Evolutionary conservation across 768 basidiomycete species (phyloP), one percentile per base, ranked within the genome.

Genomic region (Pulveroboletus sp.): DNA sequence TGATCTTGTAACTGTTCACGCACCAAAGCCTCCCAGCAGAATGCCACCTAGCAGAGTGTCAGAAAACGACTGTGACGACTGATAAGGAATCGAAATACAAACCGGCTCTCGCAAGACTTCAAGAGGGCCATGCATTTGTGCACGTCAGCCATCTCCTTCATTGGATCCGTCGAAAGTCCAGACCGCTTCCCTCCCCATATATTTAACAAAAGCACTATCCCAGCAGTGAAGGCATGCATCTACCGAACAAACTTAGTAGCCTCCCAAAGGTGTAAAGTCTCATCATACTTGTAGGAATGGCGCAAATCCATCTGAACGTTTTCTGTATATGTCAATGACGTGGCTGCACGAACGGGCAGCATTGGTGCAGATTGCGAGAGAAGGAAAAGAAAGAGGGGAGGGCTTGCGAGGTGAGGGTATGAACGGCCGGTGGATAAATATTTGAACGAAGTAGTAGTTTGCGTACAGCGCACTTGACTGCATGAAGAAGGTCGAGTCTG

Each of bases 331-430:
- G 56, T 90, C 87, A 17, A 86, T 65, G 27, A 93, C 76, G 60
- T 85, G 86, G 35, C 78, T 79, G 51, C 79, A 84, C 1, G 86
- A 88, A 8, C 88, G 74, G 2, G 91, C 86, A 0, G 91, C 83
- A 52, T 91, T 92, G n/a, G 85, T 82, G 64, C 89, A 92, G 46
- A 93, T 91, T 0, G 87, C 86, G 30, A 92, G 72, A 0, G 89
- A 84, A 60, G 70, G 82, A 58, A 83, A 78, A 1, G 73, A 71
- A 32, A 79, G 59, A 2, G 68, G 63, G 0, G 73, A 69, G 0
- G 74, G 74, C 49, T 81, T 81, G 39, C 75, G 70, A 3, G 81
- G 78, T 0, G 78, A 78, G 0, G 86, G 86, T 49, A 93, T 84
- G 66, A 88, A 90, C 3, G 85, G 85, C 38, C 89, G 76, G 64